A percentile compares a stretch with the other conserved stretches of the same genome.
These are phyloP conservation scores for Fraxinus quadrangulata DNA, from an alignment of 257 asterid species.

Conservation along the genomic window DNA sequence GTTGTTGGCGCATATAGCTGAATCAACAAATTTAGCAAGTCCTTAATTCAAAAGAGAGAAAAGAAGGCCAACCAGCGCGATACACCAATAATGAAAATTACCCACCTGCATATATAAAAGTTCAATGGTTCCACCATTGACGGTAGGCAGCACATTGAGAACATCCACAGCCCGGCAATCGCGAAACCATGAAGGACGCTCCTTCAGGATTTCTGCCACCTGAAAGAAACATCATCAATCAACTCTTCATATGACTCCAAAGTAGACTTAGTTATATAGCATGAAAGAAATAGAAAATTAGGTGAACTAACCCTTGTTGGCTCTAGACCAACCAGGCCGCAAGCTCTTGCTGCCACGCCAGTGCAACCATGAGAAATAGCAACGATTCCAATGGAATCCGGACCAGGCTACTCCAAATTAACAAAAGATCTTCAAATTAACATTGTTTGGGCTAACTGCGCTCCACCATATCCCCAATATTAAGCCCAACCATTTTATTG, in stretches of 20 bases:
- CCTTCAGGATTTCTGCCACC: conserved; percentile 96
- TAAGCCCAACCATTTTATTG: background rate
- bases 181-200: conserved; percentile 94
- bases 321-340: conserved; percentile 93
- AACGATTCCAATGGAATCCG: conserved; percentile 99
- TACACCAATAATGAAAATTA: background rate
- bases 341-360: conserved; percentile 96
- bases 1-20: conserved; percentile 91
- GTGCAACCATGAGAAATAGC: conserved; percentile 99
- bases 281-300: background rate
- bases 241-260: background rate
- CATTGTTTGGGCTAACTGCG: conserved; percentile 2
- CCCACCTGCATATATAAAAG: conserved; percentile 87
- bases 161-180: conserved; percentile 90
- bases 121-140: conserved; percentile 96
- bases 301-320: conserved; percentile 71
- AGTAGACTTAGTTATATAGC: background rate
- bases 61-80: background rate
- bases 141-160: conserved; percentile 81
- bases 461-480: background rate
- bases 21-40: conserved; percentile 11
- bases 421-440: background rate
- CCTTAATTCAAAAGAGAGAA: background rate
- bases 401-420: conserved; percentile 81
- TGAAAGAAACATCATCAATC: conserved; percentile 29